Base-by-base conservation (phyloP, 2,329 filamentous ascomycete species). In the Mollisia scopiformis region DNA sequence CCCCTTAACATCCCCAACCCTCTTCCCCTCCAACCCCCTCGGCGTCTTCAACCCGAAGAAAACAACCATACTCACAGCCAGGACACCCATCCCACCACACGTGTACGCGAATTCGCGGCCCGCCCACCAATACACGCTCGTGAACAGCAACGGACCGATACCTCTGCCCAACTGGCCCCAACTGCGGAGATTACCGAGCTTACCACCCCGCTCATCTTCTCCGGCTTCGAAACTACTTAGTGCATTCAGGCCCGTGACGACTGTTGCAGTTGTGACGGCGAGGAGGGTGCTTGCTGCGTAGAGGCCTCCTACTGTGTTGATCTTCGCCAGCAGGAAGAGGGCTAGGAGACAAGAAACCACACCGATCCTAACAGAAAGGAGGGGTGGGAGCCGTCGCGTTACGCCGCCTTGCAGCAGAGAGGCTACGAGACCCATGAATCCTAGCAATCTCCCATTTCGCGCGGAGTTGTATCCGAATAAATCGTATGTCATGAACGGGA, bases 81-180 rank as follows among this genome's bases (percentile, higher is more conserved):
- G 90, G 76, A 80, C 96, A 5, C 92, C 93, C 13, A 85, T 81
- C 0, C 92, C 90, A 3, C 95, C 95, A 69, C 92, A 82, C 1
- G 81, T 82, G 75, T 98, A 99, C 2, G 95, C 95, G 11, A 88
- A 83, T 72, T 96, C 90, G 50, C 95, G 82, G 0, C 95, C 95
- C 6, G 92, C 93, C 95, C 95, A 99, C 95, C 95, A 99, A 78
- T 99, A 99, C 58, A 99, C 81, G 52, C 92, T 92, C 64, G 95
- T 98, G 74, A 99, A 99, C 35, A 96, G 78, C 4, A 99, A 75
- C 0, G 95, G 95, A 0, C 95, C 95, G 11, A 96, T 75, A 0
- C 93, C 92, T 33, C 95, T 84, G 2, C 95, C 95, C 3, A 93
- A 84, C 80, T 99, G 95, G 6, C 95, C 94, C 88, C 82, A 88